These are phyloP conservation scores for Candida silvicultrix DNA, from an alignment of 805 yeast species.

Conservation along the genomic window DNA sequence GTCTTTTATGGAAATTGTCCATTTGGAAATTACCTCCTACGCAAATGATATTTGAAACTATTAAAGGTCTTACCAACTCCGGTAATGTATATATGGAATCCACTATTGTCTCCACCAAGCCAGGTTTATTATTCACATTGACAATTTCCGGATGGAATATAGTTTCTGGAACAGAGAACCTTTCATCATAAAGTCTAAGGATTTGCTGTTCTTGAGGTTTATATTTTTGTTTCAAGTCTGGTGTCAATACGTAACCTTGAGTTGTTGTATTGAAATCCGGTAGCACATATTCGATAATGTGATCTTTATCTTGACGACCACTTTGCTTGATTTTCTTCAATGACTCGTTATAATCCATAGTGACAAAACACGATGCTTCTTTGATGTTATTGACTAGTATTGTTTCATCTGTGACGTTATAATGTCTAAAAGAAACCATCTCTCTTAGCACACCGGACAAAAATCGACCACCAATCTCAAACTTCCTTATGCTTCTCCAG, in stretches of 20 bases:
- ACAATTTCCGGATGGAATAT: constrained; percentile 81
- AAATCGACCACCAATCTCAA: constrained; percentile 84
- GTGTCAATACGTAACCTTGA: constrained; percentile 58
- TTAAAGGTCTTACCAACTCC: constrained; percentile 62
- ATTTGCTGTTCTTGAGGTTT: constrained; percentile 53
- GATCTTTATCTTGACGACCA: constrained; percentile 19
- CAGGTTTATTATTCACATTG: constrained; percentile 68
- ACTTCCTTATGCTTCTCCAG: constrained; percentile 68
- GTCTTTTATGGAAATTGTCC: constrained; percentile 58
- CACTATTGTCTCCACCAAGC: constrained; percentile 63
- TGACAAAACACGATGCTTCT: constrained; percentile 69
- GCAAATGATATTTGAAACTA: constrained; percentile 72
- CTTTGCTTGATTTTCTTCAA: constrained; percentile 31
- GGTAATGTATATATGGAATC: constrained; percentile 70
- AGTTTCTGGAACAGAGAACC: constrained; percentile 84
- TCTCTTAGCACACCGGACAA: constrained; percentile 81
- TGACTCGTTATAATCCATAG: constrained; percentile 46
- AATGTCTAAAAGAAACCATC: constrained; percentile 82
- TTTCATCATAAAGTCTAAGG: constrained; percentile 68
- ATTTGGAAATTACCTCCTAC: constrained; percentile 80
- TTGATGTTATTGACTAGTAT: constrained; percentile 79
- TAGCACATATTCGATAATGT: constrained; percentile 63
- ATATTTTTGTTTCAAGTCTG: constrained; percentile 21
- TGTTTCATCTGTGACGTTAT: constrained; percentile 90
- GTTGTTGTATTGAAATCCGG: constrained; percentile 84